phyloP scores from a whole-genome alignment of 1,284 basidiomycete species.

The Ustilago loliicola region DNA sequence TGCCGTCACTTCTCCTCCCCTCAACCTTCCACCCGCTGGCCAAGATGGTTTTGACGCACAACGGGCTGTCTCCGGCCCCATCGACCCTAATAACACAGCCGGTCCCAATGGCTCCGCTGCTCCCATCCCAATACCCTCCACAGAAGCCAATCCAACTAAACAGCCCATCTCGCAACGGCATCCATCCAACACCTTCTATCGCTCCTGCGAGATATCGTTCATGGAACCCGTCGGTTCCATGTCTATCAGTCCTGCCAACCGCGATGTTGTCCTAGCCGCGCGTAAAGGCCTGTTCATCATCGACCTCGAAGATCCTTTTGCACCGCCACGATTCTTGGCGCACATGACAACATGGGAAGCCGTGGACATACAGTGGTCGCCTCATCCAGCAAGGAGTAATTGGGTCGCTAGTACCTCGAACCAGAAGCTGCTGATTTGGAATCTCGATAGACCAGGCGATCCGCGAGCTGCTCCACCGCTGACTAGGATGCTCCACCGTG shows the following conservation, averaged over 20 bases:
- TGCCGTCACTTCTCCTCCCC: constrained; percentile 17
- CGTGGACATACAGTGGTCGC: constrained; percentile 94
- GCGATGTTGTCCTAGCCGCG: constrained; percentile 69
- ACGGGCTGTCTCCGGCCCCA: constrained; percentile 26
- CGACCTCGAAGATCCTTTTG: constrained; percentile 87
- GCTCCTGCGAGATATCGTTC: constrained; percentile 52
- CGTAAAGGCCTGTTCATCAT: constrained; percentile 96
- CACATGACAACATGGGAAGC: constrained; percentile 98
- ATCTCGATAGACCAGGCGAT: constrained; percentile 75
- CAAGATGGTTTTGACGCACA: constrained; percentile 47
- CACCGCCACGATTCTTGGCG: constrained; percentile 90
- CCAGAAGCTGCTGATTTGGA: constrained; percentile 97
- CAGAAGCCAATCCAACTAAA: constrained; percentile 22
- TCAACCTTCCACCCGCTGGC: constrained; percentile 35
- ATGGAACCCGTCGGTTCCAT: constrained; percentile 69
- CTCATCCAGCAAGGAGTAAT: constrained; percentile 84
- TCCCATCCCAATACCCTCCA: constrained; percentile 31
- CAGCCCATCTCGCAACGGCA: constrained; percentile 37
- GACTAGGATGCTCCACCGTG: constrained; percentile 29
- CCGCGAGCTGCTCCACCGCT: constrained; percentile 34
- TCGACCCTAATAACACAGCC: constrained; percentile 12
- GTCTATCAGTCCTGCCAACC: constrained; percentile 68
- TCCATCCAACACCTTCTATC: constrained; percentile 50
- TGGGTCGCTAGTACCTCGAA: constrained; percentile 95
- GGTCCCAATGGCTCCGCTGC: constrained; percentile 11